phyloP scores from a whole-genome alignment of 2,329 filamentous ascomycete genomes.

The Colletotrichum siamense region DNA sequence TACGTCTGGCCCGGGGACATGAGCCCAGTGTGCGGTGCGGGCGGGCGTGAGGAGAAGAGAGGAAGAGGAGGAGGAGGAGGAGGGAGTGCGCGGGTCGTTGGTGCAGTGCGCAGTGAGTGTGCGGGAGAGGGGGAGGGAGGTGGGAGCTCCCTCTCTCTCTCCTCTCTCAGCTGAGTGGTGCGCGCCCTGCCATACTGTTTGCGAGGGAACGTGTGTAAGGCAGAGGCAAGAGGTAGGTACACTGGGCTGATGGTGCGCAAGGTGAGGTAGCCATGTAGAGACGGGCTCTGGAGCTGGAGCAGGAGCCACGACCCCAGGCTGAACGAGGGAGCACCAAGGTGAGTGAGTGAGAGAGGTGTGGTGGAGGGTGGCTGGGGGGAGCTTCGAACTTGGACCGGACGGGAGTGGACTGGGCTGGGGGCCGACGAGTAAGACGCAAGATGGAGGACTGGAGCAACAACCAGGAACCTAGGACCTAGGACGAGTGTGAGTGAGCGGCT shows the following conservation, averaged over 20 bases:
- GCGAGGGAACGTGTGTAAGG: slow-evolving; percentile 13
- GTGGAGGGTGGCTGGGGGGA: slow-evolving; percentile 18
- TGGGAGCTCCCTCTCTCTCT: slow-evolving; percentile 13
- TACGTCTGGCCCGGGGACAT: background rate
- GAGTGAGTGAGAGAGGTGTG: background rate
- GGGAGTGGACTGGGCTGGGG: slow-evolving; percentile 2
- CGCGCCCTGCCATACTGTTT: slow-evolving; percentile 10
- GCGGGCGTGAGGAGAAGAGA: slow-evolving; percentile 9
- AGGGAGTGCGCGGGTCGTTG: slow-evolving; percentile 7
- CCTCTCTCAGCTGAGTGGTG: slow-evolving; percentile 10
- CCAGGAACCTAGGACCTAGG: background rate
- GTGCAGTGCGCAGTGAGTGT: background rate
- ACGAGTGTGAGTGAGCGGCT: background rate
- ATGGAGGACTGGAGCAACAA: background rate
- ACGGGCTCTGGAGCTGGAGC: slow-evolving; percentile 6
- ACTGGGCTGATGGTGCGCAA: background rate
- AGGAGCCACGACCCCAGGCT: slow-evolving; percentile 3
- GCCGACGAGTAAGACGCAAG: background rate
- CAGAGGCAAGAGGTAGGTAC: background rate
- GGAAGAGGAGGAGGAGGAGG: background rate
- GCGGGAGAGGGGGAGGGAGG: slow-evolving; percentile 1
- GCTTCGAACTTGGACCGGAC: slow-evolving; percentile 17
- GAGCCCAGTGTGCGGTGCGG: background rate
- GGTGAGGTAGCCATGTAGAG: background rate
- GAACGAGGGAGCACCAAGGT: slow-evolving; percentile 11